Base-by-base conservation (phyloP, 805 yeast species). In the Candida sonorensis region DNA sequence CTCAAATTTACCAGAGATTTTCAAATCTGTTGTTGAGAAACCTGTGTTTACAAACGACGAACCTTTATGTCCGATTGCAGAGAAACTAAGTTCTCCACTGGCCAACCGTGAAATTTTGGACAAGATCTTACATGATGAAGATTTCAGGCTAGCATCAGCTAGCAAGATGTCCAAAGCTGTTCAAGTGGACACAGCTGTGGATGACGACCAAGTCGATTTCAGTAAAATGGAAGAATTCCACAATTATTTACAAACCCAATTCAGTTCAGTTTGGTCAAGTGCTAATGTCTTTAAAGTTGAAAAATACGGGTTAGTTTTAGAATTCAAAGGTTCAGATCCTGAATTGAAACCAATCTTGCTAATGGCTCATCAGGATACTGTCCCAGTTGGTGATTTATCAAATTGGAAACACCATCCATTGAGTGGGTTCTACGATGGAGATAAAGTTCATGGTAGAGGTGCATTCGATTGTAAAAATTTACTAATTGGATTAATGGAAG, bases 321-420 rank as follows among this genome's bases (percentile, higher is more conserved):
- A 81, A 5, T 72, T 82, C 75, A 51, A 68, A 41, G 90, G 92
- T 5, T 51, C 72, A 4, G 46, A 69, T 24, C 34, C 48, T n/a
- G 35, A 44, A 8, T 58, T 76, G 38, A 76, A 77, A 51, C 92
- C 94, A 6, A 42, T 75, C 11, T 48, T 82, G 51, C 61, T 80
- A 35, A 73, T 78, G 51, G 86, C 85, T 0, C 92, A 82, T 51
- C 81, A 75, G 50, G 92, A 82, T 46, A 83, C 77, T 4, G 90
- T 81, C 7, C 90, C 92, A 1, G 81, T 81, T n/a, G 81, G 76
- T 42, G 53, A 56, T 10, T 68, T 66, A 15, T 75, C 86, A 0
- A 62, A 70, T 35, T 82, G 92, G 92, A 57, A 62, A 0, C 63
- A 72, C 49, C 77, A 77, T 3, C 92, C 94, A 2, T 81, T 71